A percentile compares a stretch with the other conserved stretches of the same genome.
These are phyloP conservation scores for Phytophthora crassamura DNA, from an alignment of 352 stramenopile genomes.

Conservation along the genomic window DNA sequence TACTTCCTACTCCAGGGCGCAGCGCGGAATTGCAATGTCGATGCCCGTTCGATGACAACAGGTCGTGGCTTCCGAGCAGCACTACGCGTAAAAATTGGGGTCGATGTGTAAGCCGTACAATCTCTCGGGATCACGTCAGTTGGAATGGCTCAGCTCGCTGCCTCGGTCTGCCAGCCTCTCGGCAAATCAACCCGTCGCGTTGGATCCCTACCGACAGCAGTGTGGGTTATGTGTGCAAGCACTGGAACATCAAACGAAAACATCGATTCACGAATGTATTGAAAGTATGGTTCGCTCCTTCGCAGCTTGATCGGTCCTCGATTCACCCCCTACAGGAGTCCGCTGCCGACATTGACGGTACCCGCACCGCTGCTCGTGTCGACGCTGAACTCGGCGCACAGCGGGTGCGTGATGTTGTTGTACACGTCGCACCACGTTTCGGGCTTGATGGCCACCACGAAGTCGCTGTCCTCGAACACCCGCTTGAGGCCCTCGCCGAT, in stretches of 20 bases:
- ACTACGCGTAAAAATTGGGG: background rate
- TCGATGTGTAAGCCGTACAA: slow-evolving; percentile 1
- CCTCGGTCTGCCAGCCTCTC: no score
- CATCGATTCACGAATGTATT: background rate
- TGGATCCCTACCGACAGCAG: no score
- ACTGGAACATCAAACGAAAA: background rate
- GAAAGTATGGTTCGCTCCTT: slow-evolving; percentile 7
- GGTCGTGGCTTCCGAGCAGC: background rate
- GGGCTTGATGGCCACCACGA: slow-evolving; percentile 56
- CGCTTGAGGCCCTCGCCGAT: slow-evolving; percentile 36
- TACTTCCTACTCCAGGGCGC: no score
- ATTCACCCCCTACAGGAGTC: slow-evolving; percentile 1
- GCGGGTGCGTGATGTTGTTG: slow-evolving; percentile 34
- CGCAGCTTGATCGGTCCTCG: background rate
- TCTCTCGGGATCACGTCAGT: slow-evolving; percentile 4
- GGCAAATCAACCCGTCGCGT: no score
- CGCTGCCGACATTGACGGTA: slow-evolving; percentile 18
- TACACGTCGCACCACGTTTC: slow-evolving; percentile 68
- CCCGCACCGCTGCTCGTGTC: slow-evolving; percentile 28
- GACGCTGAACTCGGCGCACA: slow-evolving; percentile 54
- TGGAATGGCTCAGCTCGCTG: background rate
- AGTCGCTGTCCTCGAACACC: slow-evolving; percentile 58
- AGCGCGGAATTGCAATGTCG: background rate
- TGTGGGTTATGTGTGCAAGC: no score
- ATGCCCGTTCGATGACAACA: slow-evolving; percentile 2